These are phyloP conservation scores for Polysphondylium violaceum DNA, from an alignment of 78 protist genomes.

Conservation along the genomic window DNA sequence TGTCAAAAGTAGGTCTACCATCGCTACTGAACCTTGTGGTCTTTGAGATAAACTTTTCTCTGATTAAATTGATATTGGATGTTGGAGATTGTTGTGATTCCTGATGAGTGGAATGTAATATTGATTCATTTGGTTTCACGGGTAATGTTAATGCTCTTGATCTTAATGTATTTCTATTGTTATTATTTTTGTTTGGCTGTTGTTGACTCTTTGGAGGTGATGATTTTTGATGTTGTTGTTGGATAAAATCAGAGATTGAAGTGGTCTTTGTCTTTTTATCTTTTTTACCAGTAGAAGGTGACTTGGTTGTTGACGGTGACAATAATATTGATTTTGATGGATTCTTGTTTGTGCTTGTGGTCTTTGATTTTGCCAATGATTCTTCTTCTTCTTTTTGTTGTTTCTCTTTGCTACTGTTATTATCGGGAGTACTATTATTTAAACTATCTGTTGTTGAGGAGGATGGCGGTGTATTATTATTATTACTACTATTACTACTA, in stretches of 20 bases:
- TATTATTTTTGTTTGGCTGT: not conserved
- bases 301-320: no score
- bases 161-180: constrained; percentile 21
- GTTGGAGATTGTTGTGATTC: not conserved
- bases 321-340: no score
- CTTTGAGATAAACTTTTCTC: constrained; percentile 23
- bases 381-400: no score
- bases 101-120: constrained; percentile 3
- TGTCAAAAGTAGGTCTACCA: constrained; percentile 70
- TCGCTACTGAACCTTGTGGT: constrained; percentile 43
- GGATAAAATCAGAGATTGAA: no score
- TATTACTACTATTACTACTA: not conserved
- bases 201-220: not conserved
- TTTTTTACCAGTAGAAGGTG: no score
- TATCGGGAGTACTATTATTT: not conserved
- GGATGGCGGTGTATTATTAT: no score
- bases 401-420: not conserved
- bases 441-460: no score
- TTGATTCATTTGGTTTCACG: constrained; percentile 73
- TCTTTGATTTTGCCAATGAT: no score
- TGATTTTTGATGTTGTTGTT: no score
- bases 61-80: not conserved
- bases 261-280: no score
- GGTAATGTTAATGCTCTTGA: constrained; percentile 74
- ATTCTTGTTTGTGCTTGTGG: no score